Conservation (phyloP, 129 eudicot genomes). For the Sambucus nigra region DNA sequence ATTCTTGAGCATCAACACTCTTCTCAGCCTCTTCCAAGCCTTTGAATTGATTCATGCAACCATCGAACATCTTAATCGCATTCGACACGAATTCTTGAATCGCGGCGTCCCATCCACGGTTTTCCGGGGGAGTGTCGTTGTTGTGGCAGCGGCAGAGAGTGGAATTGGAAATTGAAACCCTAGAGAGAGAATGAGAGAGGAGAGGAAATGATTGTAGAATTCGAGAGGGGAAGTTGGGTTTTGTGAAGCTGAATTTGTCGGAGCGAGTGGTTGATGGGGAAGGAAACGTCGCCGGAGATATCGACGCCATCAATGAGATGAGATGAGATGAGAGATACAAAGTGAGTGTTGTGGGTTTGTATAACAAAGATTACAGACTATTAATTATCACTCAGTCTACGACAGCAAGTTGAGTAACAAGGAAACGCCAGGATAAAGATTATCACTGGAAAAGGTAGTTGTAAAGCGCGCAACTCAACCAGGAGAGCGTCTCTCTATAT, state of each 20-base stretch:
- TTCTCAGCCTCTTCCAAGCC: background rate
- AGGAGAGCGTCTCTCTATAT: too few species aligned
- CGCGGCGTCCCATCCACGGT: constrained; percentile 45
- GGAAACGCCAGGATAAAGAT: background rate
- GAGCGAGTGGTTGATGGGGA: constrained; percentile 26
- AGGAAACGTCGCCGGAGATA: constrained; percentile 40
- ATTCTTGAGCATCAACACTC: constrained; percentile 20
- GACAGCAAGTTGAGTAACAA: background rate
- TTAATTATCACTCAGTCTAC: background rate
- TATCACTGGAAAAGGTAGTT: background rate
- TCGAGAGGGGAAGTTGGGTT: constrained; percentile 20
- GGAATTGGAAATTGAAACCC: constrained; percentile 17
- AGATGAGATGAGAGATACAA: constrained; percentile 3
- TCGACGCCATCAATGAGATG: constrained; percentile 48
- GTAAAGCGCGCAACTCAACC: background rate
- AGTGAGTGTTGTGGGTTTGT: background rate
- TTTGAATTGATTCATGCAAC: constrained; percentile 20
- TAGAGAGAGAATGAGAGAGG: constrained; percentile 19
- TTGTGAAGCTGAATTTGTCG: constrained; percentile 29
- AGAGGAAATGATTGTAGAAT: constrained; percentile 24
- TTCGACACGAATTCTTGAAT: constrained; percentile 39
- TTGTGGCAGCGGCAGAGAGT: constrained; percentile 39
- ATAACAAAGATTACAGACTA: background rate
- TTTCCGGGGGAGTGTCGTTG: constrained; percentile 3
- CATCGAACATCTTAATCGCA: constrained; percentile 44